These are phyloP conservation scores for Picochlorum sp. DNA, from an alignment of 139 green algal species.

Conservation along the genomic window DNA sequence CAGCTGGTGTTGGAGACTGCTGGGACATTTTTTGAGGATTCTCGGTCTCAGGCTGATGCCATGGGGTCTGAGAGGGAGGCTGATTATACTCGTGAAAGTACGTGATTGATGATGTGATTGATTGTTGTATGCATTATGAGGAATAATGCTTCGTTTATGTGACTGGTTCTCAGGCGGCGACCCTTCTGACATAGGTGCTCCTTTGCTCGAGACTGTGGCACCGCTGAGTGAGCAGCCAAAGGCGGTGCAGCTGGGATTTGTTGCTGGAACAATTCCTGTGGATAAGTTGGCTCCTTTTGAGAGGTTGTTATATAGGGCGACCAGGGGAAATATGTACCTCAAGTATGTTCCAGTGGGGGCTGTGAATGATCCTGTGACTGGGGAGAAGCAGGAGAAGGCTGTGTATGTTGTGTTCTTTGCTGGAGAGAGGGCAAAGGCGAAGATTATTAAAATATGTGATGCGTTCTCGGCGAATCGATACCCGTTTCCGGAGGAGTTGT, in stretches of 20 bases:
- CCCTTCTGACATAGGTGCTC: conserved; percentile 39
- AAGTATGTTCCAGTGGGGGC: conserved; percentile 23
- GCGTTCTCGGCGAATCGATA: conserved; percentile 93
- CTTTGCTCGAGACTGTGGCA: conserved; percentile 32
- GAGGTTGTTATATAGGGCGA: conserved; percentile 94
- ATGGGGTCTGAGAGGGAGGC: background rate
- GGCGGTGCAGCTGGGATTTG: conserved; percentile 78
- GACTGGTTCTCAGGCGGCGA: conserved; percentile 11
- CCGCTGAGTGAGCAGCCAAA: conserved; percentile 39
- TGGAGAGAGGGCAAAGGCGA: conserved; percentile 80
- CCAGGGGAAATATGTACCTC: conserved; percentile 98
- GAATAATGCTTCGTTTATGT: background rate
- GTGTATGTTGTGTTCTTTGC: conserved; percentile 98
- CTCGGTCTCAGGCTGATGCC: conserved; percentile 23
- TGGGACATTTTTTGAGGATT: conserved; percentile 82
- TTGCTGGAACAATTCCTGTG: conserved; percentile 75
- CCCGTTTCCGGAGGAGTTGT: conserved; percentile 88
- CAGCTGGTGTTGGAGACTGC: conserved; percentile 93
- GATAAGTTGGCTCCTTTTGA: conserved; percentile 85
- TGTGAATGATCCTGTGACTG: conserved; percentile 67
- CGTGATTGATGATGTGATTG: background rate
- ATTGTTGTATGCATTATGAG: conserved; percentile 1
- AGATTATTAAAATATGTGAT: conserved; percentile 92
- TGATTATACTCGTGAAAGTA: conserved; percentile 2
- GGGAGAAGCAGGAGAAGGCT: conserved; percentile 80